Conservation (phyloP, 257 asterid species). For the Penstemon davidsonii region DNA sequence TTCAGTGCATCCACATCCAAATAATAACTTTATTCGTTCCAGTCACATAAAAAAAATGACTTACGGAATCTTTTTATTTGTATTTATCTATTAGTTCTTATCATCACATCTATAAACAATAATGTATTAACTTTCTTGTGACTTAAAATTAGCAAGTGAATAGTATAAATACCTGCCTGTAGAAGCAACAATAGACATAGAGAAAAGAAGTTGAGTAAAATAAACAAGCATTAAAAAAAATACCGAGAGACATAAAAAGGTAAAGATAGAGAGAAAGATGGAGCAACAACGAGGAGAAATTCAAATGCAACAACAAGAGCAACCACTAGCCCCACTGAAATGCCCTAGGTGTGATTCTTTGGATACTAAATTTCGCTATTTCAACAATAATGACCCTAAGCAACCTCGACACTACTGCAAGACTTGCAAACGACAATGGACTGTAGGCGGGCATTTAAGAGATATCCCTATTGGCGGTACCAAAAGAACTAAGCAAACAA, state of each 20-base stretch:
- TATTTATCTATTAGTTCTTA: no score
- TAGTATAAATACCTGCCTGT: no score
- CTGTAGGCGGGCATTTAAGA: constrained; percentile 45
- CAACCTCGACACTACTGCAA: constrained; percentile 46
- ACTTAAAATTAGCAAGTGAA: no score
- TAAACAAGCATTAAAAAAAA: no score
- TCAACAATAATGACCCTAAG: constrained; percentile 35
- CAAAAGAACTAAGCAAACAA: constrained; percentile 26
- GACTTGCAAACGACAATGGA: constrained; percentile 43
- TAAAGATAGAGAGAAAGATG: constrained; percentile 21
- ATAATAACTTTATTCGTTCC: no score
- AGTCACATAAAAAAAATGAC: no score
- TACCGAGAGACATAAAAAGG: background rate
- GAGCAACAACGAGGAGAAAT: constrained; percentile 23
- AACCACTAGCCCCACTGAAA: constrained; percentile 22
- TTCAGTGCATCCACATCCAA: no score
- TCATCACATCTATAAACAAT: no score
- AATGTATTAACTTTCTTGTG: no score
- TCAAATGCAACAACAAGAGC: constrained; percentile 31
- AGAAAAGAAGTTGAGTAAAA: no score
- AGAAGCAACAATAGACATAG: no score
- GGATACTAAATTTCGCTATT: constrained; percentile 39
- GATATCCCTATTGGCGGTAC: constrained; percentile 40
- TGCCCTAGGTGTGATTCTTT: constrained; percentile 40
- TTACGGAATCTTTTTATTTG: no score